phyloP scores from a whole-genome alignment of 2,329 filamentous ascomycete genomes.

The Ceratocystis harringtonii region DNA sequence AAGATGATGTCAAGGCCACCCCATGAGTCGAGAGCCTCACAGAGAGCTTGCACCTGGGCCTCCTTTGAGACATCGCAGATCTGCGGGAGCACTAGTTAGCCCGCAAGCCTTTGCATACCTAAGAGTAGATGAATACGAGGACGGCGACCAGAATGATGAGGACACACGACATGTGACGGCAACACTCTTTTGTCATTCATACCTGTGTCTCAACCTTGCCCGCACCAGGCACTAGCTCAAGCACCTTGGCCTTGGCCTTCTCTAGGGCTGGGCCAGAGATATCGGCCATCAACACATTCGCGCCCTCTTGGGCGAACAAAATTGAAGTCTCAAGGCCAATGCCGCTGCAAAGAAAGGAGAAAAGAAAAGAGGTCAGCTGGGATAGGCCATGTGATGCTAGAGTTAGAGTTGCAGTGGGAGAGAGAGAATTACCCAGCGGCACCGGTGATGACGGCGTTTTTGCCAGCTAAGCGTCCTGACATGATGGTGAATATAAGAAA shows the following conservation, averaged over 20 bases:
- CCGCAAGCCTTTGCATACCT: too few relatives aligned
- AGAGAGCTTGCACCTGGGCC: conserved; percentile 55
- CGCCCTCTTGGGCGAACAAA: conserved; percentile 78
- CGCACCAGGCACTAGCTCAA: conserved; percentile 51
- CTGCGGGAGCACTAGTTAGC: conserved; percentile 13
- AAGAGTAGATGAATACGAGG: too few relatives aligned
- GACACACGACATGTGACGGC: too few relatives aligned
- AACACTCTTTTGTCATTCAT: conserved; percentile 18
- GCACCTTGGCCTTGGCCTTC: conserved; percentile 59
- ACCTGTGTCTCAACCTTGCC: conserved; percentile 45
- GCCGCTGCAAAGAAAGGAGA: conserved; percentile 39
- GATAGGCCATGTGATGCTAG: background rate
- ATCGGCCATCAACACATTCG: conserved; percentile 71
- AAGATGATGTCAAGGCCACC: conserved; percentile 85
- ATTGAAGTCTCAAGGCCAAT: conserved; percentile 88
- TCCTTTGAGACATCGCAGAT: conserved; percentile 73
- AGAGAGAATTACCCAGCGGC: conserved; percentile 58
- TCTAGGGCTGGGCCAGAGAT: conserved; percentile 66
- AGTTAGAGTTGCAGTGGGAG: background rate
- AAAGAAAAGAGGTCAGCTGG: background rate
- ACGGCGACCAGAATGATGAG: too few relatives aligned
- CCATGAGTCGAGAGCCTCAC: conserved; percentile 65
- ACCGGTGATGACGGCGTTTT: conserved; percentile 62
- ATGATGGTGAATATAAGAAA: conserved; percentile 4
- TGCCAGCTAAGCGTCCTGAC: conserved; percentile 39